Evolutionary conservation across 345 rosid species (phyloP), one percentile per base, ranked within the genome.

Genomic region (Streptanthus diversifolius): DNA sequence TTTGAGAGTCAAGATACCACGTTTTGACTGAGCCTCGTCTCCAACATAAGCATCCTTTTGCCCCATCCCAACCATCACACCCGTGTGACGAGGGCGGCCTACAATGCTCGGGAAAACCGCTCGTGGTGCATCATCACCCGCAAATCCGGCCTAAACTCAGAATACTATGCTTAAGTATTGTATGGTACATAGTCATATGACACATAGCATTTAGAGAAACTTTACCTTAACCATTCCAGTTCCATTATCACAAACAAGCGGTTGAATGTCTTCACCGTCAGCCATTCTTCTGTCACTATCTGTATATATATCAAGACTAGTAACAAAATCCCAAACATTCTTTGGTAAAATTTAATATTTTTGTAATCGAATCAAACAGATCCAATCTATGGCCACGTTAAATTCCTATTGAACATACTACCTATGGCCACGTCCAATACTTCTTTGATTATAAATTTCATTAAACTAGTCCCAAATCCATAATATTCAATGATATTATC

Each of bases 21-120:
- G 82, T 83, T 86, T 86, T 10, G 90, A 88, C 73, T 85, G 90
- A 56, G 90, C 93, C 78, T 88, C 93, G 55, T 88, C 92, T 44
- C 92, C 92, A 61, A 85, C 90, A 47, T 85, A 87, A 13, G 87
- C 89, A 79, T 86, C 90, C 59, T 86, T 86, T 80, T 84, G 90
- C 29, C 88, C 91, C 91, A 87, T 85, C 48, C 91, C 88, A 58
- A 87, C 91, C 91, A 87, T 87, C 72, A 87, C 91, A 21, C 88
- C 91, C 0, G 88, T 85, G 58, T 87, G 91, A 32, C 91, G 85
- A 2, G 91, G 91, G 68, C 87, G 88, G 2, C 89, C 89, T 47
- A 70, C 84, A 72, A 87, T 83, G 82, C 91, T 87, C 12, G 91
- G 89, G 58, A 85, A 85, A 52, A 87, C 91, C 1, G 91, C 91